Conservation (phyloP, 2,329 filamentous ascomycete species). For the Xylaria sp. region DNA sequence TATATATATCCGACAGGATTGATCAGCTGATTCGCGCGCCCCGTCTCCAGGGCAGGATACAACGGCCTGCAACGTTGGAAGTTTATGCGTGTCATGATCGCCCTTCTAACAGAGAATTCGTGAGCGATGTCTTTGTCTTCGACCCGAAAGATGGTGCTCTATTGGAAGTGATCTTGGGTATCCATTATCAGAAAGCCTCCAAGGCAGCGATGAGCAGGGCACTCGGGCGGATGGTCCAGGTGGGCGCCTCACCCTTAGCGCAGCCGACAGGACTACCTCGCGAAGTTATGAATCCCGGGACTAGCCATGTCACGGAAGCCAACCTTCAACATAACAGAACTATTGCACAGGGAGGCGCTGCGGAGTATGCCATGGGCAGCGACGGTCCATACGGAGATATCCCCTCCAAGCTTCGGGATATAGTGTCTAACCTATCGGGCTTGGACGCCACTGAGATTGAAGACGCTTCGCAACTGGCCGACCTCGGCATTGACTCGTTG, state of each 20-base stretch:
- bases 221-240: slow-evolving; percentile 31
- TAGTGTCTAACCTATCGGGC: slow-evolving; percentile 10
- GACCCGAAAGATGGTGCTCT: slow-evolving; percentile 34
- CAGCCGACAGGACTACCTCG: too few relatives aligned
- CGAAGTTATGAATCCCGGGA: too few relatives aligned
- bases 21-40: slow-evolving; percentile 42
- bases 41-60: slow-evolving; percentile 9
- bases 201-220: slow-evolving; percentile 37
- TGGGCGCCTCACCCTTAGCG: too few relatives aligned
- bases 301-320: too few relatives aligned
- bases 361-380: too few relatives aligned
- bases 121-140: slow-evolving; percentile 43
- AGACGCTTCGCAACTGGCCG: slow-evolving; percentile 39
- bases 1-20: slow-evolving; percentile 40
- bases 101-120: slow-evolving; percentile 27
- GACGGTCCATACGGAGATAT: too few relatives aligned
- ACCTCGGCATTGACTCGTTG: slow-evolving; percentile 52
- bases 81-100: slow-evolving; percentile 30
- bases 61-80: slow-evolving; percentile 15
- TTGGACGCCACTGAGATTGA: slow-evolving; percentile 38
- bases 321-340: too few relatives aligned
- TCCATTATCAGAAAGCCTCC: slow-evolving; percentile 35
- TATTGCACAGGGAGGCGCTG: too few relatives aligned
- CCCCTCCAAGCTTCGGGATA: too few relatives aligned
- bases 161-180: slow-evolving; percentile 40